Percentiles rank a stretch among this genome's conserved stretches.
Conservation (phyloP, 768 basidiomycete genomes). For the Collybiopsis luxurians region DNA sequence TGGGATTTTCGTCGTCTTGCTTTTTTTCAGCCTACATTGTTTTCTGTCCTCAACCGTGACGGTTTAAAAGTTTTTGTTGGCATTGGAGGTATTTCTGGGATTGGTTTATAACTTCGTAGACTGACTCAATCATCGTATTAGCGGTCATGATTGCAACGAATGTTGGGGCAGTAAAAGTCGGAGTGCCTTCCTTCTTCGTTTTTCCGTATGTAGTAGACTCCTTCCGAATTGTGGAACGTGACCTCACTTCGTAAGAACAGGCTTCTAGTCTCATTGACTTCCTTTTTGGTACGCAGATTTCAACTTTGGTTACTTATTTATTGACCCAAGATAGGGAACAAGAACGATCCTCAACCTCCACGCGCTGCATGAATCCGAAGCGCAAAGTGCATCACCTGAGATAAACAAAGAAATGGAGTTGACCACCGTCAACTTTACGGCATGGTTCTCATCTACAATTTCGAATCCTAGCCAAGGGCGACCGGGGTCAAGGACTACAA, state of each 20-base stretch:
- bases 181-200: not conserved
- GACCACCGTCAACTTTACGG: not conserved
- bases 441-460: no score
- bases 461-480: no score
- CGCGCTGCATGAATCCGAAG: not conserved
- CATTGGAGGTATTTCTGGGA: not conserved
- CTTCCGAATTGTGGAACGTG: not conserved
- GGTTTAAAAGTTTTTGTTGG: not conserved
- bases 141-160: not conserved
- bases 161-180: not conserved
- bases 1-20: conserved; percentile 1
- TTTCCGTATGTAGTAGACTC: not conserved
- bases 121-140: not conserved
- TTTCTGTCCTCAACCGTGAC: not conserved
- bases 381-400: not conserved
- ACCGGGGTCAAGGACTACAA: no score
- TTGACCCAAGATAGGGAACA: not conserved
- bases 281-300: not conserved
- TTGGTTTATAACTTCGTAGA: no score
- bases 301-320: not conserved
- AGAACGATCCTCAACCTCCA: conserved; percentile 1
- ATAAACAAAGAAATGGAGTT: not conserved
- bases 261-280: not conserved
- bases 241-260: not conserved
- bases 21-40: not conserved